phyloP scores from a whole-genome alignment of 164 flowering plant species.

The Saururus chinensis region DNA sequence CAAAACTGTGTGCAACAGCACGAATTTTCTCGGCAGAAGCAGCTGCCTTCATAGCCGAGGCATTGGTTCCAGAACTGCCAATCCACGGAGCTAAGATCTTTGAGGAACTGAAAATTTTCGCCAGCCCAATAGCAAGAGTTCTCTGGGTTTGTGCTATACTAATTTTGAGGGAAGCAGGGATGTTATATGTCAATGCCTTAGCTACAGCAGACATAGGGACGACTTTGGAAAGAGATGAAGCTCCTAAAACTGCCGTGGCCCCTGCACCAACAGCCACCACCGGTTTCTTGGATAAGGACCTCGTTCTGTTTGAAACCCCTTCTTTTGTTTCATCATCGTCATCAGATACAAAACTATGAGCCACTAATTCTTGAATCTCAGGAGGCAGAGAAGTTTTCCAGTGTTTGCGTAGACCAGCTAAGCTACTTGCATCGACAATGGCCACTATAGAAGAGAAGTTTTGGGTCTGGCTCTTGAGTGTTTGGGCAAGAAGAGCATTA shows the following conservation, averaged over 20 bases:
- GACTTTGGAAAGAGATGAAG: conserved; percentile 64
- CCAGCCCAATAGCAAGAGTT: conserved; percentile 30
- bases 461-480: conserved; percentile 52
- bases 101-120: conserved; percentile 50
- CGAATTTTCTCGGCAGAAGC: conserved; percentile 75
- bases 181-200: conserved; percentile 47
- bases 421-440: conserved; percentile 61
- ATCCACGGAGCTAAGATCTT: conserved; percentile 50
- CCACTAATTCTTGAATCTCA: conserved; percentile 48
- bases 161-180: conserved; percentile 60
- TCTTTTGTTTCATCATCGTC: conserved; percentile 21
- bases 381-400: conserved; percentile 73
- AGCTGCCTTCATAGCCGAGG: conserved; percentile 47
- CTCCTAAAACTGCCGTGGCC: conserved; percentile 75
- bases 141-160: conserved; percentile 54
- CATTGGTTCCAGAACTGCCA: conserved; percentile 42
- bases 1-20: conserved; percentile 50
- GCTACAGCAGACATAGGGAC: conserved; percentile 56
- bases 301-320: conserved; percentile 16
- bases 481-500: conserved; percentile 59
- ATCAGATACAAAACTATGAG: conserved; percentile 25
- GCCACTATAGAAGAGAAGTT: conserved; percentile 69
- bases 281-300: conserved; percentile 41
- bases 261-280: conserved; percentile 94
- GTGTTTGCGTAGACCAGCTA: conserved; percentile 69